Conservation (phyloP, 176 grass and related monocot species). For the Phoenix roebelenii region DNA sequence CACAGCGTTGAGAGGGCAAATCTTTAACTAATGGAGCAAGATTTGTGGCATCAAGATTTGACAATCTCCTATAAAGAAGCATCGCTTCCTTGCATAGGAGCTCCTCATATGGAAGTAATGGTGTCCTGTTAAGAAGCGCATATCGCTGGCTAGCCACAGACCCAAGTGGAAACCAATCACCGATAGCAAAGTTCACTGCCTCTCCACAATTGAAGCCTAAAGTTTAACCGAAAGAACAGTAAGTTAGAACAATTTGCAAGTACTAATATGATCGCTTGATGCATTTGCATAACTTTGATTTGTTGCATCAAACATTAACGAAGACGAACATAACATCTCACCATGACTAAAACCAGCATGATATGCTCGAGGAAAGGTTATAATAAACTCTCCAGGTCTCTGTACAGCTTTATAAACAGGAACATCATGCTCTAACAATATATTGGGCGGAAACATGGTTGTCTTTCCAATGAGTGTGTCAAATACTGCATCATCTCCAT, state of each 20-base stretch:
- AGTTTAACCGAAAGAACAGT: conserved; percentile 7
- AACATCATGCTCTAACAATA: conserved; percentile 67
- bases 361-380: conserved; percentile 91
- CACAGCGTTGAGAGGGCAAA: no score
- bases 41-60: no score
- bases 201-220: conserved; percentile 78
- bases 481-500: conserved; percentile 82
- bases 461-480: conserved; percentile 87
- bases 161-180: conserved; percentile 79
- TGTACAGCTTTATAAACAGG: conserved; percentile 94
- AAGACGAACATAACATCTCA: conserved; percentile 20
- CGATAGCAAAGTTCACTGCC: conserved; percentile 83
- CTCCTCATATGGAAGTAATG: conserved; percentile 44
- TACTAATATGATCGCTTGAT: no score
- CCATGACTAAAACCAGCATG: conserved; percentile 97
- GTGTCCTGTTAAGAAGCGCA: conserved; percentile 68
- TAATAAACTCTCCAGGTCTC: conserved; percentile 82
- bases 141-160: conserved; percentile 69
- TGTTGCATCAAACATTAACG: no score
- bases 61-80: no score
- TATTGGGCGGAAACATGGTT: conserved; percentile 91
- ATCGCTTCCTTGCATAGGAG: no score
- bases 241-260: no score
- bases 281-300: no score
- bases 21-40: background rate